Conservation (phyloP, 1,139 yeast species). For the Blastobotrys ciferrii region DNA sequence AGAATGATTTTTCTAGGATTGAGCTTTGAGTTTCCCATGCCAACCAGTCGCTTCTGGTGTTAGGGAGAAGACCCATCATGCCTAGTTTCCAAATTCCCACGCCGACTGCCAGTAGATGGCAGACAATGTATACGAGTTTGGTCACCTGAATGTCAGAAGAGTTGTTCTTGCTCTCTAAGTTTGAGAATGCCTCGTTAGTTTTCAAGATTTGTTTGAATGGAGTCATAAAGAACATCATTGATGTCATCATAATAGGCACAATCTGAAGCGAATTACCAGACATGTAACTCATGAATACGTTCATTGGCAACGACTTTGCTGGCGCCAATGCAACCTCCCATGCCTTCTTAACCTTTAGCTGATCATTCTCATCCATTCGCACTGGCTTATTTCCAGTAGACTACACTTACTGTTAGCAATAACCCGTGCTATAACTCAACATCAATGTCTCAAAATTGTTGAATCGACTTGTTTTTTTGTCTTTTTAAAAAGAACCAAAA, state of each 20-base stretch:
- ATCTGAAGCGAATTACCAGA: constrained; percentile 88
- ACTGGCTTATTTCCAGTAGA: background rate
- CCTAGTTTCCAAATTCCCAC: constrained; percentile 85
- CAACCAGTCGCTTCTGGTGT: constrained; percentile 85
- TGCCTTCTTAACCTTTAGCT: constrained; percentile 51
- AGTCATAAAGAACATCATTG: constrained; percentile 69
- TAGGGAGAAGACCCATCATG: constrained; percentile 88
- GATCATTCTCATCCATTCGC: constrained; percentile 22
- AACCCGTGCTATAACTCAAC: too few relatives aligned
- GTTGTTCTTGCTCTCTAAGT: constrained; percentile 34
- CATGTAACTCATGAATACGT: constrained; percentile 86
- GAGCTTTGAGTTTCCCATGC: constrained; percentile 68
- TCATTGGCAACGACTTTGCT: constrained; percentile 85
- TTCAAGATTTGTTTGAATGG: constrained; percentile 72
- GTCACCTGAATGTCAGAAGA: constrained; percentile 46
- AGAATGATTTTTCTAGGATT: constrained; percentile 27
- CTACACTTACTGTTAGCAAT: constrained; percentile 5
- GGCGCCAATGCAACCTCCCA: constrained; percentile 89
- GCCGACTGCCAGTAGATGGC: constrained; percentile 63
- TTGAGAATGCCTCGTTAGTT: constrained; percentile 46
- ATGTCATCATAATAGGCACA: constrained; percentile 87
- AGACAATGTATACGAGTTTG: constrained; percentile 50
- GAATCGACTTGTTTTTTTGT: too few relatives aligned
- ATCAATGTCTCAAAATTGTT: too few relatives aligned
- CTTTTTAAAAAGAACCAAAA: too few relatives aligned